Conservation (phyloP, 1,284 basidiomycete genomes). For the Fomes fomentarius region DNA sequence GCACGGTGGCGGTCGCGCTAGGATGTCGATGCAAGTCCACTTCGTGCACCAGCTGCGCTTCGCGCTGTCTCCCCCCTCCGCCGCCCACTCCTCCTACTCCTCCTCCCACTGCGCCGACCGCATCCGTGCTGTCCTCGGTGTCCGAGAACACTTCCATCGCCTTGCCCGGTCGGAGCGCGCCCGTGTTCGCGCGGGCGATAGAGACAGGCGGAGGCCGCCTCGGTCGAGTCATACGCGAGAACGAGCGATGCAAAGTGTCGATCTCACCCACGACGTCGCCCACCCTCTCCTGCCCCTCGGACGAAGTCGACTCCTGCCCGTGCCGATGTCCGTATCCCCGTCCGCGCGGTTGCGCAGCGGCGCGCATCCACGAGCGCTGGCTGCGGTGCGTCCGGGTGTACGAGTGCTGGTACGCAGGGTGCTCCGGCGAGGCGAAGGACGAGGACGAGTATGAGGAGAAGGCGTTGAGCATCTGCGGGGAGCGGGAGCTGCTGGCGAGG, state of each 20-base stretch:
- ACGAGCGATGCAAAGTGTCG: background rate
- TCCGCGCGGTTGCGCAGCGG: background rate
- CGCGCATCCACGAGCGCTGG: background rate
- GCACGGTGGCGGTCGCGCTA: no score
- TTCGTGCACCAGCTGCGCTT: no score
- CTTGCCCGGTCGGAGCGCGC: background rate
- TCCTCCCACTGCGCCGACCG: no score
- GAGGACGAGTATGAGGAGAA: background rate
- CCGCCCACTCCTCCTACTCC: no score
- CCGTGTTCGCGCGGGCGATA: background rate
- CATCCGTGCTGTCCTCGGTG: no score
- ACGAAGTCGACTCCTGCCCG: no score
- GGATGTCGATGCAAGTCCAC: no score
- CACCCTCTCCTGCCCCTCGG: no score
- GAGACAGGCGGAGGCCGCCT: constrained; percentile 1
- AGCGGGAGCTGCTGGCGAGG: background rate
- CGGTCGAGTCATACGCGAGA: background rate
- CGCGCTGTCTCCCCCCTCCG: no score
- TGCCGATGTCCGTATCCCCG: no score
- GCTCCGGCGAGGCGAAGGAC: no score
- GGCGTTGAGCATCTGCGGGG: background rate
- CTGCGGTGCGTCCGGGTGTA: background rate
- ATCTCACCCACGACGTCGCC: background rate
- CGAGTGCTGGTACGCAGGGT: background rate
- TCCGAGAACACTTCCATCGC: background rate